These are phyloP conservation scores for Thermothielavioides terrestris DNA, from an alignment of 495 filamentous ascomycete genomes.

Conservation along the genomic window DNA sequence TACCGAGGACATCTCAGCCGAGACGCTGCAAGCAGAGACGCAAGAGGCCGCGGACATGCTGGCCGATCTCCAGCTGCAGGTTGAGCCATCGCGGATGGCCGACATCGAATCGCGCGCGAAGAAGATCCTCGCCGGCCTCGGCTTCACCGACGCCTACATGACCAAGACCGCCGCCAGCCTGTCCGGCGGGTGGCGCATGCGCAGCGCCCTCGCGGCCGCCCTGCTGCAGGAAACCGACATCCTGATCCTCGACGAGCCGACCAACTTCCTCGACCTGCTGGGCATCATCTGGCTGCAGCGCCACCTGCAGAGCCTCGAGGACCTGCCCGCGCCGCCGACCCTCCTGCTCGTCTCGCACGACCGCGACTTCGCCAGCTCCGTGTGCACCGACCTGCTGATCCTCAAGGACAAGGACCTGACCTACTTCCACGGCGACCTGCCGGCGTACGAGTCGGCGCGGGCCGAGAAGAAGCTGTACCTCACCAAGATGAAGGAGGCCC, in stretches of 20 bases:
- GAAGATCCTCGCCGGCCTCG: conserved; percentile 57
- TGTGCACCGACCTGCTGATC: conserved; percentile 69
- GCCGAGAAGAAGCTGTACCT: conserved; percentile 55
- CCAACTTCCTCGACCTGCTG: conserved; percentile 73
- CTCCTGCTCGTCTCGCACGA: conserved; percentile 75
- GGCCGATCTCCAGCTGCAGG: conserved; percentile 51
- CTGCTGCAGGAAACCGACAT: conserved; percentile 66
- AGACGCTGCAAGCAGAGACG: conserved; percentile 49
- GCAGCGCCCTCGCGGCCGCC: conserved; percentile 56
- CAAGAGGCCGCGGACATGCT: conserved; percentile 54
- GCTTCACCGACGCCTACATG: conserved; percentile 56
- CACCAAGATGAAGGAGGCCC: conserved; percentile 66
- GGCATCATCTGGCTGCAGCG: conserved; percentile 77
- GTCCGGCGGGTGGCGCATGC: conserved; percentile 76
- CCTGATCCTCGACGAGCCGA: conserved; percentile 79
- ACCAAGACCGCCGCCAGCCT: conserved; percentile 50
- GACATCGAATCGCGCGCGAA: conserved; percentile 53
- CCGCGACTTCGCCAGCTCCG: conserved; percentile 59
- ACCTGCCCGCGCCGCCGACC: conserved; percentile 35
- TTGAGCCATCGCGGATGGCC: conserved; percentile 43
- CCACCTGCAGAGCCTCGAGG: conserved; percentile 48
- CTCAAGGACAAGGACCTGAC: conserved; percentile 56
- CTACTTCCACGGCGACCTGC: conserved; percentile 63
- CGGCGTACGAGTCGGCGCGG: conserved; percentile 58
- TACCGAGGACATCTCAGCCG: conserved; percentile 45